Evolutionary conservation across 768 basidiomycete species (phyloP), one percentile per base, ranked within the genome.

Genomic region (Coprinopsis cinerea): DNA sequence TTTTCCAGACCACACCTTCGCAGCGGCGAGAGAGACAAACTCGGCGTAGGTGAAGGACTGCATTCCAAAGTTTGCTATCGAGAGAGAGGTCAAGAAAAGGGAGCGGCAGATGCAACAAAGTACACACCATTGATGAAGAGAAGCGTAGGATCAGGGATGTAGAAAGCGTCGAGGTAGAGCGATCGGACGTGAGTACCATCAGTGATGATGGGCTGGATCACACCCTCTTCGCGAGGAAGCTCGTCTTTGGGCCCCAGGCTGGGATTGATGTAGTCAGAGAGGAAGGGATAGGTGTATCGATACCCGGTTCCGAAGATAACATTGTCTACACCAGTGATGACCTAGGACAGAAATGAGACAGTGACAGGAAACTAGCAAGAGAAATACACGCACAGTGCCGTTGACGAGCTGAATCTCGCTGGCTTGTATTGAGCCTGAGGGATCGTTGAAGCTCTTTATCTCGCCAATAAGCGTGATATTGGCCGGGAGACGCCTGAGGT

Each of bases 141-240:
- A 3, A 76, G 57, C 2, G 73, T 72, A 1, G 73, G 72, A 40
- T 76, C 72, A 9, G 70, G 67, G 41, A 76, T 73, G 53, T 71
- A 75, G 51, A 73, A 68, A 0, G 66, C 52, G 46, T 72, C 72
- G 35, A 68, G 60, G 51, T 72, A 67, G 2, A 74, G 58, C 1
- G 71, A 65, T 5, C 69, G 69, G 24, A 75, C 55, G 35, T 68
- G 67, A 0, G 64, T 62, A 13, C 74, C 73, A 51, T 73, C 67
- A 0, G 70, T 70, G 22, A 74, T 63, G 34, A 76, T 59, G 1
- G 68, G 67, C 35, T 64, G 60, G 3, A 56, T 47, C 24, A 30
- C 55, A 11, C 51, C 58, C 9, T 50, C 56, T 14, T 20, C 40
- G 18, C 41, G 27, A 14, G 63, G 57, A 0, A 57, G 58, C 2